Evolutionary conservation across 2,329 filamentous ascomycete species (phyloP), one percentile per base, ranked within the genome.

Genomic region (Fusarium sp.): DNA sequence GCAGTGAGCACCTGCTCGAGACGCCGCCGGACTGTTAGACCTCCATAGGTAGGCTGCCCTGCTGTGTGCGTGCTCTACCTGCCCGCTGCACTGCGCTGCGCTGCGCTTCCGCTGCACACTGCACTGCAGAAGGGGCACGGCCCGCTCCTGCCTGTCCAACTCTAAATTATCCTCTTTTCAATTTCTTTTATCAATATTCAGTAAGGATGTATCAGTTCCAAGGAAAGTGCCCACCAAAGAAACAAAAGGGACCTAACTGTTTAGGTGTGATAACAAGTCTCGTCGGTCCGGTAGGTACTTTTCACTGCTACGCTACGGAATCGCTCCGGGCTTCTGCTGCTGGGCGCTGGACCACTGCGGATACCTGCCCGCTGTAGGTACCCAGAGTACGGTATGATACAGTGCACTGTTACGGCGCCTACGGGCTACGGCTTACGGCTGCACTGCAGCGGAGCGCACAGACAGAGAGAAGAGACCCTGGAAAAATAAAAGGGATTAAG

Each of bases 401-500:
- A 40, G 49, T 42, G 15, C 32, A 20, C 25, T 42, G 47, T 18
- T 34, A 38, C 30, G 15, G 47, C 34, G 18, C 18, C 18, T 51
- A 51, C 24, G 47, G 18, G 34, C 18, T 24, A 51, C 30, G 24
- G 47, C 16, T 51, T 44, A n/a, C 50, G 32, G 34, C 38, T 29
- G 18, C 9, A 12, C 34, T 42, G 50, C 50, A 43, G 50, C 30
- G 43, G 43, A 49, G 18, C 43, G 43, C 43, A 49, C 42, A 34
- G 53, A 56, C 29, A 24, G 30, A 59, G 16, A 42, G 16, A 45
- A 12, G 43, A 61, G 49, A 55, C 38, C 62, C 63, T 61, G 38
- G 30, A 43, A 42, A 32, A n/a, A n/a, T n/a, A 24, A 29, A 53
- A 53, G 7, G 24, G 24, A 38, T 27, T 20, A 38, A 42, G 30